Evolutionary conservation across 805 yeast species (phyloP), one percentile per base, ranked within the genome.

Genomic region (Metschnikowia vanudenii): DNA sequence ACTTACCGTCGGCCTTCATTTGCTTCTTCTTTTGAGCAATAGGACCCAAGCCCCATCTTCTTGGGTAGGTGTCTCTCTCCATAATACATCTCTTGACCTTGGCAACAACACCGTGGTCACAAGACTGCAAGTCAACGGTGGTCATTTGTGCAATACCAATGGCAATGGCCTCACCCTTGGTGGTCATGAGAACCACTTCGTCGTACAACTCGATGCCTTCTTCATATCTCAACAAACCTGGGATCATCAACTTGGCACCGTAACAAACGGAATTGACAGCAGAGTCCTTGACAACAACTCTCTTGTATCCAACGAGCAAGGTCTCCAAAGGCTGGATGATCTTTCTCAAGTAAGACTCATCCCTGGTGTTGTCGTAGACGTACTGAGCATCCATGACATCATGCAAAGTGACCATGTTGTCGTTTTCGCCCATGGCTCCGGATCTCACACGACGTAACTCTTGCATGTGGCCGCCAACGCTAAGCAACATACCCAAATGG

Each of bases 391-490:
- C 99, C 71, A 94, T 76, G 44, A 94, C 94, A 73, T 94, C 99
- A 73, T 94, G 99, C 64, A 94, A 79, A 52, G 99, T 91, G 49
- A 94, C 97, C 76, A 94, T 74, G 70, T 85, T 84, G 65, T 94
- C 97, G 61, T 76, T 79, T 74, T 94, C 99, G 62, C 84, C 78
- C 65, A 94, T 67, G 49, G 98, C 97, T 68, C 99, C 99, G 40
- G 96, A 88, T 75, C 99, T 84, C 54, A 94, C 99, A 79, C 99
- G 91, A 76, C 99, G 89, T 62, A 94, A 84, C 75, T 94, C 99
- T 80, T 94, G 99, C 99, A 94, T 94, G 76, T 94, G 99, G 59
- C 98, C 99, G 69, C 99, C 99, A 58, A 90, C 97, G 62, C 98
- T 97, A 57, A 94, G 79, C 50, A 94, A 79, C 96, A 94, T 91